These are phyloP conservation scores for Verticillium zaregamsianum DNA, from an alignment of 2,329 filamentous ascomycete genomes.

Conservation along the genomic window DNA sequence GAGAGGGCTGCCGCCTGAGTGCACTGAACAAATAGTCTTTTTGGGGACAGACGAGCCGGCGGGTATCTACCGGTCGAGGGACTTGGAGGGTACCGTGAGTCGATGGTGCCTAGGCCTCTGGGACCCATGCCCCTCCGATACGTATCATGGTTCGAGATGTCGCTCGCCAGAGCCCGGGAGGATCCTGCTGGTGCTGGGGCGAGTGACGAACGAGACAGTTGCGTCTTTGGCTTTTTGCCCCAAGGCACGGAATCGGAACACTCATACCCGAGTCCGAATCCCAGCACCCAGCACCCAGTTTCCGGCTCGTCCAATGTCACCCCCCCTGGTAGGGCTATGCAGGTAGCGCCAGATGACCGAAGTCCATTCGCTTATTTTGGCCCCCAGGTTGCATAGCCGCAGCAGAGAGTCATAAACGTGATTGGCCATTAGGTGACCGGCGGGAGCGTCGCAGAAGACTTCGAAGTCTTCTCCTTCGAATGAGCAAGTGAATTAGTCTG, in stretches of 20 bases:
- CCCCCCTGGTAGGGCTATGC: not conserved
- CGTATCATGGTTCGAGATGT: not conserved
- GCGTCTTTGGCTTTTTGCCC: not conserved
- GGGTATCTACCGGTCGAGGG: too few relatives aligned
- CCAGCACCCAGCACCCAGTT: not conserved
- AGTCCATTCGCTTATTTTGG: not conserved
- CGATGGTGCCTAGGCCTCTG: not conserved
- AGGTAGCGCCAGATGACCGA: not conserved
- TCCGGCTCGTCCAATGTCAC: not conserved
- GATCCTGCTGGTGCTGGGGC: not conserved
- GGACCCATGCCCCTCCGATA: not conserved
- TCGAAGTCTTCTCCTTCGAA: not conserved
- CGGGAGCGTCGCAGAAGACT: not conserved
- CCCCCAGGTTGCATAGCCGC: not conserved
- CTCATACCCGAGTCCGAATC: not conserved
- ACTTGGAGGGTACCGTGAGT: not conserved
- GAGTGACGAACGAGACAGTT: not conserved
- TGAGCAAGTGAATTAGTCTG: not conserved
- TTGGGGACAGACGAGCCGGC: too few relatives aligned
- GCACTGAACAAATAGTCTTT: too few relatives aligned
- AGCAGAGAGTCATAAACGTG: not conserved
- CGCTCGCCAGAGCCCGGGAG: not conserved
- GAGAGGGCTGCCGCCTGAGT: too few relatives aligned
- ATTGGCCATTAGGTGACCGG: not conserved
- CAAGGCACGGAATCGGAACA: not conserved